These are phyloP conservation scores for Didymella exigua DNA, from an alignment of 2,329 filamentous ascomycete species.

Conservation along the genomic window DNA sequence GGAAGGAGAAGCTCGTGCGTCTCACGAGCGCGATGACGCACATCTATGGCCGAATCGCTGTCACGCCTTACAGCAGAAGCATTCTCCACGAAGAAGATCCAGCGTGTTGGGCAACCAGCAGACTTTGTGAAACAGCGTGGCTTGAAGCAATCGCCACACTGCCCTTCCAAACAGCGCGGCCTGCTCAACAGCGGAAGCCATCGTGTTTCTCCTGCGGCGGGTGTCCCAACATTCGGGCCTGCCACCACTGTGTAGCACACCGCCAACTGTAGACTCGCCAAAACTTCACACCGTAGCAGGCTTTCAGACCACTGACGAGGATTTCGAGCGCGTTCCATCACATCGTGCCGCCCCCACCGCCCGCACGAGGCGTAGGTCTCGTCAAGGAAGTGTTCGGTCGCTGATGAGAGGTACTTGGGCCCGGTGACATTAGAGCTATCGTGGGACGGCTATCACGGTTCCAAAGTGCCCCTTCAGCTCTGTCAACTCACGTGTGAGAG, in stretches of 20 bases:
- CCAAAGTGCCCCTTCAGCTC: background rate
- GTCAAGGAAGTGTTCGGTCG: background rate
- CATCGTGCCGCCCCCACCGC: constrained; percentile 10
- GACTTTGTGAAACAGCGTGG: constrained; percentile 6
- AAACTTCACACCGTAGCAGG: constrained; percentile 1
- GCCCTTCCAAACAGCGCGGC: background rate
- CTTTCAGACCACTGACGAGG: background rate
- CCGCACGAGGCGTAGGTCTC: background rate
- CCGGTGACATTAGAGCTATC: background rate
- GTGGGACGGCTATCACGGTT: background rate
- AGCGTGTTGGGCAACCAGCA: background rate
- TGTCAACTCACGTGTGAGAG: background rate
- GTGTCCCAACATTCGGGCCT: constrained; percentile 26
- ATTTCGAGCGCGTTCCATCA: constrained; percentile 1
- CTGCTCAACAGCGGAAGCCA: constrained; percentile 9
- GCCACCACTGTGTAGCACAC: constrained; percentile 22
- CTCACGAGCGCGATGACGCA: constrained; percentile 19
- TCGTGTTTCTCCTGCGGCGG: constrained; percentile 11
- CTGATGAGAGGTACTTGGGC: background rate
- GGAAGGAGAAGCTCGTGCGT: constrained; percentile 20
- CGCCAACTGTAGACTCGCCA: constrained; percentile 22
- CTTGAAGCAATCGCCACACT: background rate
- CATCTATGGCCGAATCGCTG: constrained; percentile 10
- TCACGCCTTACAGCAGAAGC: constrained; percentile 9
- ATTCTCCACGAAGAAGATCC: constrained; percentile 7